phyloP scores from a whole-genome alignment of 768 basidiomycete species.

The Pleurotus salmoneostramineus region DNA sequence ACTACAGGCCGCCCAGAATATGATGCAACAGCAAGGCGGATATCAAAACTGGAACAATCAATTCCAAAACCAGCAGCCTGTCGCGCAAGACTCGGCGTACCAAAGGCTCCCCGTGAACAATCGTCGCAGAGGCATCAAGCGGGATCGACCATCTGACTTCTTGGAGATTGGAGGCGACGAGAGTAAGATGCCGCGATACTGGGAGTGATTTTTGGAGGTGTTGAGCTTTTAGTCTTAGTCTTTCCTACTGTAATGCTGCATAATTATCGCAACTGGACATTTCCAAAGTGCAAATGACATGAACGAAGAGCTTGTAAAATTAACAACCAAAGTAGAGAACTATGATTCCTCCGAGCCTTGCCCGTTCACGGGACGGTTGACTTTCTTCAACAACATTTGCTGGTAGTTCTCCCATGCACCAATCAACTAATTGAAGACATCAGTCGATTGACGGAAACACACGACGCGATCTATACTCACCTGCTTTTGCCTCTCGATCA shows the following conservation, averaged over 20 bases:
- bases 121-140: slow-evolving; percentile 70
- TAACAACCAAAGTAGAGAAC: neutral
- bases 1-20: slow-evolving; percentile 23
- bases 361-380: slow-evolving; percentile 12
- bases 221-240: no score
- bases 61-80: slow-evolving; percentile 61
- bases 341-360: neutral
- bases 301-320: neutral
- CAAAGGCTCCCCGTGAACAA: slow-evolving; percentile 82
- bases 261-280: no score
- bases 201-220: slow-evolving; percentile 49
- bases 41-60: slow-evolving; percentile 39
- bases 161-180: slow-evolving; percentile 69
- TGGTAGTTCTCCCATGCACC: slow-evolving; percentile 81
- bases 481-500: slow-evolving; percentile 83
- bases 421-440: slow-evolving; percentile 51
- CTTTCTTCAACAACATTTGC: slow-evolving; percentile 56
- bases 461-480: slow-evolving; percentile 26
- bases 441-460: neutral
- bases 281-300: no score
- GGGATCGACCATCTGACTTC: slow-evolving; percentile 83
- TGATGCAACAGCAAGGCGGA: slow-evolving; percentile 20
- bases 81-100: slow-evolving; percentile 79
- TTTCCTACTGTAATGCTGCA: no score
- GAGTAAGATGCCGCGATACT: slow-evolving; percentile 66